Percentiles rank a stretch among this genome's conserved stretches.
These are phyloP conservation scores for Amniculicola lignicola DNA, from an alignment of 495 filamentous ascomycete genomes.

Conservation along the genomic window DNA sequence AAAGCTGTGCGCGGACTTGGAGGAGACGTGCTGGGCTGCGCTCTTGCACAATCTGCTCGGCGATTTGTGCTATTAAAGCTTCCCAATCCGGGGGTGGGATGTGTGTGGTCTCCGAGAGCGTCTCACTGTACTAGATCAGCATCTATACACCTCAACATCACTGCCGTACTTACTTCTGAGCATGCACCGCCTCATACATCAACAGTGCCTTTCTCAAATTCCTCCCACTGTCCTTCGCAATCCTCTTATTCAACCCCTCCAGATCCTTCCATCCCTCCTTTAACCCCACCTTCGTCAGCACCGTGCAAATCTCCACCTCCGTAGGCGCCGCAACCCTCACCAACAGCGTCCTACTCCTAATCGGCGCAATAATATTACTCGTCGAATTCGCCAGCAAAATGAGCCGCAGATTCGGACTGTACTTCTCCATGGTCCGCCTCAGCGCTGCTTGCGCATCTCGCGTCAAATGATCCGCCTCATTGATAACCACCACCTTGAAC, in stretches of 20 bases:
- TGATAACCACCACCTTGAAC: slow-evolving; percentile 99
- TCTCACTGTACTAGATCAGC: slow-evolving; percentile 60
- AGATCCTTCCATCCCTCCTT: slow-evolving; percentile 72
- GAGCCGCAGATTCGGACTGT: slow-evolving; percentile 86
- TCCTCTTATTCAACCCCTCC: slow-evolving; percentile 69
- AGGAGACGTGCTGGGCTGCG: slow-evolving; percentile 83
- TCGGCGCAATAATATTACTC: slow-evolving; percentile 95
- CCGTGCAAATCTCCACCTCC: slow-evolving; percentile 74
- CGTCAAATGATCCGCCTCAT: slow-evolving; percentile 94
- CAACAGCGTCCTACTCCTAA: slow-evolving; percentile 81
- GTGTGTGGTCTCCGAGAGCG: slow-evolving; percentile 77
- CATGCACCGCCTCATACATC: slow-evolving; percentile 95
- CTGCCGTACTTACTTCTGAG: slow-evolving; percentile 71
- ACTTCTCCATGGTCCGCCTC: slow-evolving; percentile 98
- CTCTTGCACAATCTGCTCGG: slow-evolving; percentile 86
- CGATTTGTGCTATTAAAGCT: slow-evolving; percentile 77
- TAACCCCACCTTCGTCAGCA: slow-evolving; percentile 68
- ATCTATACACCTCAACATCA: background rate
- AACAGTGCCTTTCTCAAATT: slow-evolving; percentile 86
- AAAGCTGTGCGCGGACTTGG: slow-evolving; percentile 84
- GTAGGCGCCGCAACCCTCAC: slow-evolving; percentile 90
- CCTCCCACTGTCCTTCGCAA: slow-evolving; percentile 87
- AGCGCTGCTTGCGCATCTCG: slow-evolving; percentile 94
- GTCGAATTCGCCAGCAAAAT: slow-evolving; percentile 93
- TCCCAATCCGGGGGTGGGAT: slow-evolving; percentile 98